These are phyloP conservation scores for Starmerella floricola DNA, from an alignment of 805 yeast species.

Conservation along the genomic window DNA sequence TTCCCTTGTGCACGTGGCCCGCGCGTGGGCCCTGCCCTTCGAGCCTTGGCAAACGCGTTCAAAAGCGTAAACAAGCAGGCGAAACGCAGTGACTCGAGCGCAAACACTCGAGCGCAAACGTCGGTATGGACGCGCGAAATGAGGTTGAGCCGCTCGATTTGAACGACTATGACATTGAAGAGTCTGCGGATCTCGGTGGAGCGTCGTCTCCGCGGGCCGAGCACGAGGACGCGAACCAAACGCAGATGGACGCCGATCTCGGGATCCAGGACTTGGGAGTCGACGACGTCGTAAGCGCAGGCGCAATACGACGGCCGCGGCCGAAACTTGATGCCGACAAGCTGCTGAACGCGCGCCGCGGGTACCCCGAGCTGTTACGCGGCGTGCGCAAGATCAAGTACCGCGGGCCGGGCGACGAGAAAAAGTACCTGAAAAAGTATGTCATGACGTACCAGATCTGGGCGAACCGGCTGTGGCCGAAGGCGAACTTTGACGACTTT, in stretches of 20 bases:
- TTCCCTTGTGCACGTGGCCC: no score
- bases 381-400: slow-evolving; percentile 24
- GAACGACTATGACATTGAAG: neutral
- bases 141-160: neutral
- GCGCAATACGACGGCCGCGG: slow-evolving; percentile 8
- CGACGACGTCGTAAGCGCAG: slow-evolving; percentile 12
- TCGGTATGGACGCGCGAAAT: neutral
- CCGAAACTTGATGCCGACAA: slow-evolving; percentile 38
- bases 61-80: neutral
- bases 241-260: slow-evolving; percentile 18
- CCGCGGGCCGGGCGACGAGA: slow-evolving; percentile 36
- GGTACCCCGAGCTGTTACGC: slow-evolving; percentile 42
- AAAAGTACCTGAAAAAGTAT: slow-evolving; percentile 38
- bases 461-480: slow-evolving; percentile 69
- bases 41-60: no score
- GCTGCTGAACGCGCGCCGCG: slow-evolving; percentile 38
- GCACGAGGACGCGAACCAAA: slow-evolving; percentile 1
- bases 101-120: neutral
- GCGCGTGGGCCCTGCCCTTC: no score
- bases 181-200: neutral
- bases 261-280: slow-evolving; percentile 22
- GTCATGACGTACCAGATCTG: slow-evolving; percentile 54
- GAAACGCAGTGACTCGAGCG: no score
- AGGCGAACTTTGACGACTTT: slow-evolving; percentile 65
- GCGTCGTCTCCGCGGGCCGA: neutral